Evolutionary conservation across 2,329 filamentous ascomycete genomes (phyloP).

Genomic region (Colletotrichum salicis): DNA sequence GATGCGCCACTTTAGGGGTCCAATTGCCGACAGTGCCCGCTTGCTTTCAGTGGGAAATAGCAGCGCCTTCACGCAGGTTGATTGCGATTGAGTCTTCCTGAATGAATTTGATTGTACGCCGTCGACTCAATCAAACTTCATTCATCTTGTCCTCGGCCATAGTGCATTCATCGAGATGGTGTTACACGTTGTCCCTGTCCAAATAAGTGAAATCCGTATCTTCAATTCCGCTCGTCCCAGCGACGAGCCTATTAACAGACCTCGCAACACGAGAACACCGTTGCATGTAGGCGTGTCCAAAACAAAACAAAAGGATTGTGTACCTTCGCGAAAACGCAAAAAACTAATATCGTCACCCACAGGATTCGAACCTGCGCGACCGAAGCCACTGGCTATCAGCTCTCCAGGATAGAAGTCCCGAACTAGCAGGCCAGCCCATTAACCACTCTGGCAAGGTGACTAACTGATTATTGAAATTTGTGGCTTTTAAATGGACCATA

Average conservation of each 20-base stretch:
- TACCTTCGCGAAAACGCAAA: background rate
- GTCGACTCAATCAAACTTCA: background rate
- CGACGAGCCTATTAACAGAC: background rate
- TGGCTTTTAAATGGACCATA: accelerated
- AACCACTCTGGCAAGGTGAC: conserved; percentile 36
- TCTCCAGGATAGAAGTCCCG: background rate
- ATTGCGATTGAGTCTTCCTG: background rate
- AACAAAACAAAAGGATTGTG: too few relatives aligned
- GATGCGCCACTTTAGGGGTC: background rate
- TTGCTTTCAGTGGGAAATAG: background rate
- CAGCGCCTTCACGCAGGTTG: too few relatives aligned
- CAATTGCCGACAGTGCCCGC: background rate
- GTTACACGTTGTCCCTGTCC: background rate
- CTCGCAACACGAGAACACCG: background rate
- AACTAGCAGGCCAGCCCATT: conserved; percentile 35
- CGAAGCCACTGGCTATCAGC: conserved; percentile 33
- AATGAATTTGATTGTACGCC: background rate
- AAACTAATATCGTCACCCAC: conserved; percentile 18
- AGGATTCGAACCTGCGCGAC: conserved; percentile 36
- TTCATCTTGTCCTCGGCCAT: background rate
- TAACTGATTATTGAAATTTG: accelerated
- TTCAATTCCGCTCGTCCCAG: background rate
- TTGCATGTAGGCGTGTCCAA: background rate
- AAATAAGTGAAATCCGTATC: background rate
- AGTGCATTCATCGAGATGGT: background rate